Evolutionary conservation across 1,284 basidiomycete species (phyloP).

Genomic region (Fistulina hepatica): DNA sequence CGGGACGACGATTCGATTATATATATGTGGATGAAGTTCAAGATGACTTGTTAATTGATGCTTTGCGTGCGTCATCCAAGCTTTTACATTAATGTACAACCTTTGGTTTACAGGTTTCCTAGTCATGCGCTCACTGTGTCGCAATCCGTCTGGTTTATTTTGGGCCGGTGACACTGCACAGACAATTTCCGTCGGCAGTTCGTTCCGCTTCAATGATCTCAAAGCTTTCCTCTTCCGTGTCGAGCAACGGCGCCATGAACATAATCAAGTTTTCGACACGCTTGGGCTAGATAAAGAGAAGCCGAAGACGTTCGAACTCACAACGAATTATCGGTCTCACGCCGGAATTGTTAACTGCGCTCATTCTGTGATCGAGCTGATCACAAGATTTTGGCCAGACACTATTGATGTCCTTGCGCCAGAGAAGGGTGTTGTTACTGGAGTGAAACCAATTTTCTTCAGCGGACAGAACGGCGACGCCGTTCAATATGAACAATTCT

Average conservation of each 20-base stretch:
- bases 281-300: slow-evolving; percentile 11
- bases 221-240: slow-evolving; percentile 53
- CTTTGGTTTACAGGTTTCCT: not conserved
- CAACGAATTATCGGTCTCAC: slow-evolving; percentile 62
- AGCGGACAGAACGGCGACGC: slow-evolving; percentile 41
- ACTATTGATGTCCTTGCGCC: slow-evolving; percentile 49
- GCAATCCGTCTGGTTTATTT: slow-evolving; percentile 56
- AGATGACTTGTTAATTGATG: slow-evolving; percentile 61
- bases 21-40: slow-evolving; percentile 65
- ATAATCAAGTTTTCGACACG: not conserved
- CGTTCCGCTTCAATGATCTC: slow-evolving; percentile 62
- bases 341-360: slow-evolving; percentile 62
- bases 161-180: slow-evolving; percentile 77
- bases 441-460: slow-evolving; percentile 51
- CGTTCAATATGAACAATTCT: slow-evolving; percentile 44
- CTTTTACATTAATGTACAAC: not conserved
- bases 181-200: slow-evolving; percentile 60
- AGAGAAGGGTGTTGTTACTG: slow-evolving; percentile 51
- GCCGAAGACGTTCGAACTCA: slow-evolving; percentile 48
- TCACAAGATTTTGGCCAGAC: slow-evolving; percentile 52
- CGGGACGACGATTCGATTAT: slow-evolving; percentile 40
- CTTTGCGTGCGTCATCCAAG: slow-evolving; percentile 32
- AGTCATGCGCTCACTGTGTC: slow-evolving; percentile 54
- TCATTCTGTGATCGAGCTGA: slow-evolving; percentile 50
- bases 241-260: slow-evolving; percentile 32